These are phyloP conservation scores for Phalaenopsis hybrid DNA, from an alignment of 116 monocot species.

Conservation along the genomic window DNA sequence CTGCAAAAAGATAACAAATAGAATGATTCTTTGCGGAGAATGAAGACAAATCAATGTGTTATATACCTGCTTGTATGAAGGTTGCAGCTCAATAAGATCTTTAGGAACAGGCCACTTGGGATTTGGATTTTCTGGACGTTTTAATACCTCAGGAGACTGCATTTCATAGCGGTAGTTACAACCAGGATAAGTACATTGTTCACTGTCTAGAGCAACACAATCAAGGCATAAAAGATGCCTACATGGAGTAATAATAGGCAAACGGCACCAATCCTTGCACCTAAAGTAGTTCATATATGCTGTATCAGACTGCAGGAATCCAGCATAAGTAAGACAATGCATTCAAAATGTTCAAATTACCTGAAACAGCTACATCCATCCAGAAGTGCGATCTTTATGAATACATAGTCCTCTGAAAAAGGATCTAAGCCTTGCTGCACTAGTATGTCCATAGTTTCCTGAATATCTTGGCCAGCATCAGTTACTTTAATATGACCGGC, in stretches of 20 bases:
- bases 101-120: conserved; percentile 99
- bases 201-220: conserved; percentile 78
- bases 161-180: conserved; percentile 81
- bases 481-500: conserved; percentile 89
- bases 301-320: background rate
- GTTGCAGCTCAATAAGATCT: conserved; percentile 97
- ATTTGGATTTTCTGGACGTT: conserved; percentile 96
- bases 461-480: conserved; percentile 88
- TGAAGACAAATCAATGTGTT: background rate
- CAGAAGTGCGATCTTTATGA: conserved; percentile 55
- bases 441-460: conserved; percentile 90
- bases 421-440: conserved; percentile 72
- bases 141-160: conserved; percentile 85
- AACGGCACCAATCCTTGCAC: conserved; percentile 90
- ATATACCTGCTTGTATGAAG: conserved; percentile 86
- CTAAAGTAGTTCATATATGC: conserved; percentile 32
- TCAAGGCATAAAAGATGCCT: conserved; percentile 91
- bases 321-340: background rate
- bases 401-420: conserved; percentile 60
- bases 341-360: conserved; percentile 29
- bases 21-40: background rate
- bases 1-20: conserved; percentile 30
- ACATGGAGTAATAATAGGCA: conserved; percentile 95
- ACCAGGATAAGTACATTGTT: conserved; percentile 78
- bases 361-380: conserved; percentile 81